phyloP scores from a whole-genome alignment of 441 rosid genomes.

The Corymbia citriodora region DNA sequence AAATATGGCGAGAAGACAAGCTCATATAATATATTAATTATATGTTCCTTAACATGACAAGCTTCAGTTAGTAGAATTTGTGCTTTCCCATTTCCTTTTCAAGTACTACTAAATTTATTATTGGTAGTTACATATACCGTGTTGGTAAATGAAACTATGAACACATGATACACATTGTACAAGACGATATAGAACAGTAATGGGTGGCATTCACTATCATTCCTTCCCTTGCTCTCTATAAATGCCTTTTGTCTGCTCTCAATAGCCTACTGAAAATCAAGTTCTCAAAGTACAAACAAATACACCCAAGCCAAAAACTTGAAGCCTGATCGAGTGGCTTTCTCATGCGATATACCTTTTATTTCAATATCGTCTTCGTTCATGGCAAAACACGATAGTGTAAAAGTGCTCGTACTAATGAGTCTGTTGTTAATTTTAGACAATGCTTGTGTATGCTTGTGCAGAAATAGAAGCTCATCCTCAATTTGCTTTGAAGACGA shows the following conservation, averaged over 20 bases:
- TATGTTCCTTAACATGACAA: not conserved
- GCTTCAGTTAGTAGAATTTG: not conserved
- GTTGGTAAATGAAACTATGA: not conserved
- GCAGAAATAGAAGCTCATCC: not conserved
- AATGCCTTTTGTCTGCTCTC: not conserved
- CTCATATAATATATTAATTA: not conserved
- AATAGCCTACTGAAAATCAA: not conserved
- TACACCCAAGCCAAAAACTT: not conserved
- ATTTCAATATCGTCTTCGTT: not conserved
- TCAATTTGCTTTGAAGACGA: not conserved
- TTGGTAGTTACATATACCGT: not conserved
- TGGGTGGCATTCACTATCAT: not conserved
- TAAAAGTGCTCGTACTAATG: not conserved
- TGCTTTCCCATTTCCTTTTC: not conserved
- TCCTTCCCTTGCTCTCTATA: not conserved
- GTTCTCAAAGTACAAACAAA: not conserved
- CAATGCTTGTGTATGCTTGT: not conserved
- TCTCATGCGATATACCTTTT: not conserved
- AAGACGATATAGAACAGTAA: not conserved
- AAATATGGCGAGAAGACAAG: not conserved
- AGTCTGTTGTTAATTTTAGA: not conserved
- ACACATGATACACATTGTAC: not conserved
- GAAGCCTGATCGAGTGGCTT: not conserved
- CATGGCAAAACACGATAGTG: not conserved
- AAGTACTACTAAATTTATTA: not conserved